A percentile compares a stretch with the other conserved stretches of the same genome.
Evolutionary conservation across 140 eudicot genomes (phyloP).

Genomic region (Senecio squalidus): DNA sequence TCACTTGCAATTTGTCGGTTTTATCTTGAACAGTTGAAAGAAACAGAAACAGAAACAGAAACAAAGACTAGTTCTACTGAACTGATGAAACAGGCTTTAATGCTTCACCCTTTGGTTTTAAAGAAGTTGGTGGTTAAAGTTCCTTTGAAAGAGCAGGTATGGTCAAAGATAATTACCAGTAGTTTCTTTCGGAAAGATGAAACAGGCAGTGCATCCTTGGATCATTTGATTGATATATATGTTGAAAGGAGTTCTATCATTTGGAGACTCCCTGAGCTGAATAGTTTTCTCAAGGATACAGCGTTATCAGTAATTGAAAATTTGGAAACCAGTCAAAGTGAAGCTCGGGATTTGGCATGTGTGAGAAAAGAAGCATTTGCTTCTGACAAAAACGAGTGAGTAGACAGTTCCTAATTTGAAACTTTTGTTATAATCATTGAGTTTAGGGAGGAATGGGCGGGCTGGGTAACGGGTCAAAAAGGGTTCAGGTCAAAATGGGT

Average conservation of each 20-base stretch:
- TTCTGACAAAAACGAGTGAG: constrained; percentile 84
- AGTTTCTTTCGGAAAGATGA: constrained; percentile 45
- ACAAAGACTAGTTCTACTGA: constrained; percentile 51
- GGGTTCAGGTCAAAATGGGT: too few species aligned
- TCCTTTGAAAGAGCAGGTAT: constrained; percentile 72
- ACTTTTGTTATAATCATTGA: not conserved
- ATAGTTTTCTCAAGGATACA: constrained; percentile 60
- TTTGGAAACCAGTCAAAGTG: constrained; percentile 39
- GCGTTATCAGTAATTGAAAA: constrained; percentile 54
- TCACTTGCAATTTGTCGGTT: constrained; percentile 84
- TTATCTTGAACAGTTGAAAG: constrained; percentile 61
- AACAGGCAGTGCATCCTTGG: constrained; percentile 65
- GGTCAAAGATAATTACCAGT: constrained; percentile 50
- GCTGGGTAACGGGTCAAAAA: too few species aligned
- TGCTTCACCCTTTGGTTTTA: constrained; percentile 87
- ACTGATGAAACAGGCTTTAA: constrained; percentile 89
- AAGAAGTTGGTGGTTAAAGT: constrained; percentile 75
- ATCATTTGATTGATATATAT: constrained; percentile 73
- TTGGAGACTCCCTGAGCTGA: constrained; percentile 97
- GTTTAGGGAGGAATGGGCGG: too few species aligned
- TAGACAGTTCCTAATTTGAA: not conserved
- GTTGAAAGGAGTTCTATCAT: constrained; percentile 77
- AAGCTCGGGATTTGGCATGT: constrained; percentile 81
- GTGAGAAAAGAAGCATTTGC: constrained; percentile 89
- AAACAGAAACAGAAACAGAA: constrained; percentile 9